Conservation (phyloP, 1,284 basidiomycete genomes). For the Cutaneotrichosporon dermatis region DNA sequence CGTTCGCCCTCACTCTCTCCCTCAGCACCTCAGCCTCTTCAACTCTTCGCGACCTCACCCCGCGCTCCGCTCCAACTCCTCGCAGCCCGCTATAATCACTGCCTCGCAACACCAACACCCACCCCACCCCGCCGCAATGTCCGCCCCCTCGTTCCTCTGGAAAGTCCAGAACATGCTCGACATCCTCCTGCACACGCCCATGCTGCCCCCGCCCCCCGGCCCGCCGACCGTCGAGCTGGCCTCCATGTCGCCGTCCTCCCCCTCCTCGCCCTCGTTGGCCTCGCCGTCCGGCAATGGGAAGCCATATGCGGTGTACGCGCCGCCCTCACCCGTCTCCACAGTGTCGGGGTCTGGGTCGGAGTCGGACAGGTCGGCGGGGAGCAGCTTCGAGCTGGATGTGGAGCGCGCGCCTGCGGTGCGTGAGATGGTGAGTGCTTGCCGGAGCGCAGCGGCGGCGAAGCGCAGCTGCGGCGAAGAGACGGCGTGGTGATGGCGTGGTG, state of each 20-base stretch:
- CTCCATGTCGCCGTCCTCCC: slow-evolving; percentile 3
- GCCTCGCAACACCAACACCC: neutral
- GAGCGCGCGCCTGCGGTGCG: neutral
- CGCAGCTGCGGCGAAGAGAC: neutral
- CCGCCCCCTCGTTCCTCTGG: slow-evolving; percentile 25
- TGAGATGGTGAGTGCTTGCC: neutral
- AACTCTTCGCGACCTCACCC: neutral
- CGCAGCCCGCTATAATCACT: neutral
- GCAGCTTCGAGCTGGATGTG: slow-evolving; percentile 1
- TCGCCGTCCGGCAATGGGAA: neutral
- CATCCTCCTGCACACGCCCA: slow-evolving; percentile 39
- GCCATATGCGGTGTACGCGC: neutral
- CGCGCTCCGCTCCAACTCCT: too few species aligned
- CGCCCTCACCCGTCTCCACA: neutral
- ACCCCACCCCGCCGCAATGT: slow-evolving; percentile 1
- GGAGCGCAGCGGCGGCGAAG: too few species aligned
- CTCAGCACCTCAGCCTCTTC: neutral
- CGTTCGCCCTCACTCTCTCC: neutral
- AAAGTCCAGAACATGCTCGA: slow-evolving; percentile 30
- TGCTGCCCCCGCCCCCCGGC: slow-evolving; percentile 30
- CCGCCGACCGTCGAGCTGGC: slow-evolving; percentile 36
- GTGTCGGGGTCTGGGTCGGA: neutral
- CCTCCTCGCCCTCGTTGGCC: neutral
- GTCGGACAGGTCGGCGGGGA: neutral
- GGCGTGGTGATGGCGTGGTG: neutral